Base-by-base conservation (phyloP, 345 rosid species). In the Luvunga scandens region DNA sequence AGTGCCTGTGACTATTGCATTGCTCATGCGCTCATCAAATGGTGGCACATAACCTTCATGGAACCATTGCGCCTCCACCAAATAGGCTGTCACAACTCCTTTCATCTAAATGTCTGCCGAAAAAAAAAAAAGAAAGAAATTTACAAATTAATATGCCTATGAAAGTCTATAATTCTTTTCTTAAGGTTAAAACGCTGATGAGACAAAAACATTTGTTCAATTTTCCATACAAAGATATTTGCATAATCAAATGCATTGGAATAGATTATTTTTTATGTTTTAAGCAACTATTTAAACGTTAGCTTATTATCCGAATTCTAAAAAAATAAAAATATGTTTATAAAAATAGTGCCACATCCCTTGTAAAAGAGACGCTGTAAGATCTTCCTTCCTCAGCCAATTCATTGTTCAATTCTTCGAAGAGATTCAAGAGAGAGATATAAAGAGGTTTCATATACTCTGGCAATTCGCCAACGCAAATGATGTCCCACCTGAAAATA, bases 401-500 rank as follows among this genome's bases (percentile, higher is more conserved):
- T 27, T 81, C 75, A 9, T 68, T 66, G 21, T 57, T 76, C 24
- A 55, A 39, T 36, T 78, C 84, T 1, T 85, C 82, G 6, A 75
- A 60, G 13, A 71, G 16, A 64, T 81, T 48, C 12, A 66, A 25
- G 6, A 80, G 24, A 16, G 79, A 39, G 2, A 60, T 9, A 25
- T 39, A 83, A 2, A 61, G 34, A 9, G 45, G 6, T 13, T 81
- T 81, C 76, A 53, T 67, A 18, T 66, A 70, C 30, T 71, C 76
- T 30, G 77, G 84, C 13, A 83, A 70, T 16, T 83, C 25, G 7
- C 67, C 48, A 12, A 73, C 7, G 2, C 72, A 76, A 33, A 22
- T 65, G 16, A 78, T 48, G 31, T 85, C 88, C 79, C 81, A 85
- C 66, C 84, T 83, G 72, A 62, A 71, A 55, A 45, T 55, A 60